Percentiles rank a stretch among this genome's conserved stretches.
Conservation (phyloP, 495 filamentous ascomycete species). For the Glonium stellatum region DNA sequence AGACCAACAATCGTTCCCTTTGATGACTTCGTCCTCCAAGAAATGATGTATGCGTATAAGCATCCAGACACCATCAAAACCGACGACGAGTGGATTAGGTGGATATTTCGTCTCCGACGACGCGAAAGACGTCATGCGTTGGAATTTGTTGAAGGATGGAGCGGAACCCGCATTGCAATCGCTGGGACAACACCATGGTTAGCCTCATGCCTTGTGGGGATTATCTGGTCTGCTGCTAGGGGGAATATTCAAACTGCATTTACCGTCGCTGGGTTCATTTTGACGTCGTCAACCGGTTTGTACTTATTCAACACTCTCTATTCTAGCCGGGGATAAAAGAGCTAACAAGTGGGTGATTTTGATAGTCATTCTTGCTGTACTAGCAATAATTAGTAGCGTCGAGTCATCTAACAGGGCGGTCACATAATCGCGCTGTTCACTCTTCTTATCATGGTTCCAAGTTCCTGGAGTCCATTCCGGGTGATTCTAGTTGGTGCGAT, state of each 20-base stretch:
- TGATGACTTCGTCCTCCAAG: conserved; percentile 13
- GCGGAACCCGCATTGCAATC: neutral
- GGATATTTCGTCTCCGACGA: conserved; percentile 12
- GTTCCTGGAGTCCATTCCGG: no score
- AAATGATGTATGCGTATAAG: conserved; percentile 15
- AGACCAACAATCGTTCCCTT: neutral
- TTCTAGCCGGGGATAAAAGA: no score
- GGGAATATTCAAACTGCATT: conserved; percentile 10
- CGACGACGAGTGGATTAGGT: conserved; percentile 10
- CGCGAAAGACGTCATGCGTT: conserved; percentile 10
- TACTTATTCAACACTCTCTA: neutral
- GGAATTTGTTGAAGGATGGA: conserved; percentile 22
- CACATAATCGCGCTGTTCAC: no score
- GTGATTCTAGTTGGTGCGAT: no score
- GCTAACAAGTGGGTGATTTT: no score
- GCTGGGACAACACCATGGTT: conserved; percentile 7
- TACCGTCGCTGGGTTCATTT: conserved; percentile 13
- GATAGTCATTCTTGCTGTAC: neutral
- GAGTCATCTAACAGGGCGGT: no score
- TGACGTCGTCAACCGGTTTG: conserved; percentile 10
- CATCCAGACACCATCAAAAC: conserved; percentile 1
- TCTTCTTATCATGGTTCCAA: no score
- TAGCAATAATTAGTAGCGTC: conserved; percentile 8
- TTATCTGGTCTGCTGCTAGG: conserved; percentile 1
- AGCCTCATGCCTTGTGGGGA: neutral